Conservation (phyloP, 352 stramenopile genomes). For the Pilasporangium apinafurcum region DNA sequence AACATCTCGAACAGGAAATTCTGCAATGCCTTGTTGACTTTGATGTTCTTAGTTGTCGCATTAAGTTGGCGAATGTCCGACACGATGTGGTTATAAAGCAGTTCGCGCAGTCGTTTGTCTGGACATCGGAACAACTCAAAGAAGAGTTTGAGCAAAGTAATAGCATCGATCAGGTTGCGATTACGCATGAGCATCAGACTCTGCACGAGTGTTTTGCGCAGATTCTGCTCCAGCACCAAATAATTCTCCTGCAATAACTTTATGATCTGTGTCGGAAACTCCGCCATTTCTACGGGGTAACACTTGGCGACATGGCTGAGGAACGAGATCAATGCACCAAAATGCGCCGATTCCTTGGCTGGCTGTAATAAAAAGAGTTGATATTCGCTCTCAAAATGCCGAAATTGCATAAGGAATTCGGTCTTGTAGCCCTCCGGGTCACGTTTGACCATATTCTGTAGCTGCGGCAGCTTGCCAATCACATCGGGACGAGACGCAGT, state of each 20-base stretch:
- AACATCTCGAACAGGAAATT: slow-evolving; percentile 95
- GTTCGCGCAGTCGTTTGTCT: slow-evolving; percentile 94
- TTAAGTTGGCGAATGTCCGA: slow-evolving; percentile 89
- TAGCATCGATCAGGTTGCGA: slow-evolving; percentile 87
- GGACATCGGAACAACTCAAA: slow-evolving; percentile 95
- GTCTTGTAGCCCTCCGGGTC: slow-evolving; percentile 94
- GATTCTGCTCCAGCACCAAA: slow-evolving; percentile 85
- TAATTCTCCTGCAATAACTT: slow-evolving; percentile 88
- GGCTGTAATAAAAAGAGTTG: slow-evolving; percentile 93
- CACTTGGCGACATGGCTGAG: slow-evolving; percentile 90
- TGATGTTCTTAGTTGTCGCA: slow-evolving; percentile 91
- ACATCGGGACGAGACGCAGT: slow-evolving; percentile 80
- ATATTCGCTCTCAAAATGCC: slow-evolving; percentile 95
- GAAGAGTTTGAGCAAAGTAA: slow-evolving; percentile 93
- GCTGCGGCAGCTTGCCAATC: slow-evolving; percentile 90
- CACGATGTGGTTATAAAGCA: slow-evolving; percentile 96
- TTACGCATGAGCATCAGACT: slow-evolving; percentile 96
- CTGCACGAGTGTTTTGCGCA: slow-evolving; percentile 93
- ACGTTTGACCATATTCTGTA: slow-evolving; percentile 99
- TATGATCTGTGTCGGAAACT: slow-evolving; percentile 91
- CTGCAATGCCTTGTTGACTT: slow-evolving; percentile 94
- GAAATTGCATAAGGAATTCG: slow-evolving; percentile 97
- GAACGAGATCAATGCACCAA: slow-evolving; percentile 97
- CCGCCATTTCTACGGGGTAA: slow-evolving; percentile 79
- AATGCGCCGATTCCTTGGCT: slow-evolving; percentile 87